Evolutionary conservation across 306 rosid genomes (phyloP), one percentile per base, ranked within the genome.

Genomic region (Hylodesmum podocarpum): DNA sequence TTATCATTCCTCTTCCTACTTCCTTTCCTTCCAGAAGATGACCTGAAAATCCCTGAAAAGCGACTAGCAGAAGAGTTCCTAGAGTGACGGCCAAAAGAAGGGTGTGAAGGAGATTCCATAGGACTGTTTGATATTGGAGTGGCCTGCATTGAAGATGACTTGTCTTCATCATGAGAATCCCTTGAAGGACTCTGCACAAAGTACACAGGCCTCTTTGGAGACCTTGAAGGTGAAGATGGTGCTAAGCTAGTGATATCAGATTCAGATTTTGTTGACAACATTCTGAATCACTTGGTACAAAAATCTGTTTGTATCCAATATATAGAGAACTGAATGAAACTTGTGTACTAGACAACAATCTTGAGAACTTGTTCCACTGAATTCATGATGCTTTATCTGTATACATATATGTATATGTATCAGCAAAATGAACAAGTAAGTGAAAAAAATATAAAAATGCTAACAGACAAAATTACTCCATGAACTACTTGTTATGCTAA

Each of bases 141-240:
- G 2, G 95, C 93, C 6, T 92, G 96, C 93, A 92, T 81, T 41
- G 97, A 88, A 3, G 93, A 87, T 22, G 96, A 95, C 89, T 91
- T 95, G 79, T 95, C 97, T 1, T 96, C 99, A 86, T 95, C 99
- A 5, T 90, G 91, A 1, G 99, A 95, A 61, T 91, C 96, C 80
- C 97, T 87, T 10, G 97, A 92, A 55, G 99, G 99, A 79, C 97
- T 95, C 66, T 95, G 97, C 0, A 95, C 99, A 54, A 88, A 95
- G 82, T 95, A 95, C 8, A 82, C 88, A 3, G 91, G 85, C 0
- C 88, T 67, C 87, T 95, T 92, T 12, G 97, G 97, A 2, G 97
- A 95, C 86, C 99, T 89, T 44, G 97, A 88, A 15, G 99, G 99
- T 25, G 99, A 92, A 5, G 99, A 95, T 27, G 91, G 87, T 0